Base-by-base conservation (phyloP, 1,284 basidiomycete species). In the Fistulina hepatica region DNA sequence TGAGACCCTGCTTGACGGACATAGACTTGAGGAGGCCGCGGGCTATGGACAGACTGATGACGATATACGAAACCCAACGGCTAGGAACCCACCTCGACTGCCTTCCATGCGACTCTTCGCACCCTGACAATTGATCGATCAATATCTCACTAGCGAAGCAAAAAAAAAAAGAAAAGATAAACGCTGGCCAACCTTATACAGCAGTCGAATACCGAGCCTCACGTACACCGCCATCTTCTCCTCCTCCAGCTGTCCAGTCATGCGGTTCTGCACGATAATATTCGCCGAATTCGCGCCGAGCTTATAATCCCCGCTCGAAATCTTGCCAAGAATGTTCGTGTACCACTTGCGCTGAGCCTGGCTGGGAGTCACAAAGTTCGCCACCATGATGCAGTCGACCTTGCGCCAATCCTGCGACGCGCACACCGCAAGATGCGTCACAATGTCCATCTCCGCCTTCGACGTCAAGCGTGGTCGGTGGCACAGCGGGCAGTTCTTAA, bases 221-320 rank as follows among this genome's bases (percentile, higher is more conserved):
- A 98, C 91, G 54, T 97, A 97, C 3, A 92, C 86, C 54, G 92
- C 83, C 83, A 94, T 95, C 67, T 97, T 97, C 61, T 98, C 95
- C 60, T 98, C 95, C 52, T 94, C 82, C 42, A 97, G 57, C 56
- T 91, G 85, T 0, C 95, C 94, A 2, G 89, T 93, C 51, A 76
- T 57, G 10, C 92, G 69, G 55, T 95, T 90, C 61, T 95, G 91
- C 0, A 95, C 90, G 43, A 97, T 88, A 46, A 97, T 97, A 55
- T 97, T 97, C 35, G 92, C 94, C 36, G 83, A 90, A 51, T 93
- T 88, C 45, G 92, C 93, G 6, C 93, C 93, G 21, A 97, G 72
- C 47, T 75, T 78, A 61, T 97, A 97, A 45, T 83, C 72, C 2
- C 93, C 93, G 44, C 73, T 72, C 0, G 82, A 82, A 3, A 94